phyloP scores from a whole-genome alignment of 2,329 filamentous ascomycete species.

The Torrubiella hemipterigena region DNA sequence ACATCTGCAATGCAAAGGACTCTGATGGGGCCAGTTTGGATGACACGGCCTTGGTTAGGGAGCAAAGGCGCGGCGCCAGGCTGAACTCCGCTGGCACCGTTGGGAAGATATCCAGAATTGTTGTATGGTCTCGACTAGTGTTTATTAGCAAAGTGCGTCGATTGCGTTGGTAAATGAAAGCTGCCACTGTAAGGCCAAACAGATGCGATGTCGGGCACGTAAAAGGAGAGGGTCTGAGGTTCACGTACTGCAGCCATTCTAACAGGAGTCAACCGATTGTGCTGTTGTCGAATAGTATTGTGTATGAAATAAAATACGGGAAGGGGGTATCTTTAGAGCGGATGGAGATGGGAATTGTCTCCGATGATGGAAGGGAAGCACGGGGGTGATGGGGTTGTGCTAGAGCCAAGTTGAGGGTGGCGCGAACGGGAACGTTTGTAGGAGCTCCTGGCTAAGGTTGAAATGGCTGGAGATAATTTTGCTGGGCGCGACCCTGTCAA shows the following conservation, averaged over 20 bases:
- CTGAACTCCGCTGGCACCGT: constrained; percentile 44
- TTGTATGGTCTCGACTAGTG: constrained; percentile 31
- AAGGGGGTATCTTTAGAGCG: too few relatives aligned
- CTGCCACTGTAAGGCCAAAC: not conserved
- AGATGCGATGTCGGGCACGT: constrained; percentile 3
- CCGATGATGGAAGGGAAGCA: too few relatives aligned
- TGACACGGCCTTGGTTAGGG: constrained; percentile 54
- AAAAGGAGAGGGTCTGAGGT: constrained; percentile 8
- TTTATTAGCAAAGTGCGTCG: constrained; percentile 14
- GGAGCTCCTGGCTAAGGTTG: too few relatives aligned
- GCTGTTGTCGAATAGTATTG: too few relatives aligned
- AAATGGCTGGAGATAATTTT: too few relatives aligned
- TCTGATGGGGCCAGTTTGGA: constrained; percentile 53
- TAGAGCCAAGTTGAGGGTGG: too few relatives aligned
- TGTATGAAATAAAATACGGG: too few relatives aligned
- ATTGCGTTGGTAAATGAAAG: not conserved
- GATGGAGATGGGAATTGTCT: too few relatives aligned
- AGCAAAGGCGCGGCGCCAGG: constrained; percentile 52
- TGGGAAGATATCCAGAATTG: constrained; percentile 48
- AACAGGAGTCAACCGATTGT: too few relatives aligned
- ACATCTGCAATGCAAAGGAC: constrained; percentile 63
- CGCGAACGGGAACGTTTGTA: too few relatives aligned
- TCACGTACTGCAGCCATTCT: constrained; percentile 32
- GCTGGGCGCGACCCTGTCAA: too few relatives aligned
- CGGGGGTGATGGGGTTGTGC: too few relatives aligned